Evolutionary conservation across 2,329 filamentous ascomycete species (phyloP).

Genomic region (Penicillium sclerotiorum): DNA sequence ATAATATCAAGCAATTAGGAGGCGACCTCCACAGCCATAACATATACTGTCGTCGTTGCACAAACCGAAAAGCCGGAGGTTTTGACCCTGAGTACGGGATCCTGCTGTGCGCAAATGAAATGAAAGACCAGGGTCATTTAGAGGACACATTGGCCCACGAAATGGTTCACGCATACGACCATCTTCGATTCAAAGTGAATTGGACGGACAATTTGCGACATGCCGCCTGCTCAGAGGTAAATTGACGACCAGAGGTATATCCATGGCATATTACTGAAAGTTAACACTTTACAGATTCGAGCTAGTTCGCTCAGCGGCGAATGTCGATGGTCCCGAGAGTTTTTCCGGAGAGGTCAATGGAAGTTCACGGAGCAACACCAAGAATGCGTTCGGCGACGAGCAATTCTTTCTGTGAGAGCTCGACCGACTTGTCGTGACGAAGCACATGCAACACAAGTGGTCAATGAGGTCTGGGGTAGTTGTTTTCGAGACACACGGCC

Average conservation of each 20-base stretch:
- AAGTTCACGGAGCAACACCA: slow-evolving; percentile 91
- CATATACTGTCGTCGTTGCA: slow-evolving; percentile 81
- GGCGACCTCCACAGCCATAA: slow-evolving; percentile 73
- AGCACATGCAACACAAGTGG: slow-evolving; percentile 79
- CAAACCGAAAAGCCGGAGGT: slow-evolving; percentile 72
- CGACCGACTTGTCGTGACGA: slow-evolving; percentile 82
- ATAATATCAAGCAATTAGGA: slow-evolving; percentile 78
- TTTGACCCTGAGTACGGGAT: slow-evolving; percentile 89
- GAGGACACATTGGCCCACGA: slow-evolving; percentile 96
- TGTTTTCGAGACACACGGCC: slow-evolving; percentile 93
- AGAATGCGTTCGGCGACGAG: slow-evolving; percentile 81
- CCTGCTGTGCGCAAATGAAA: slow-evolving; percentile 87
- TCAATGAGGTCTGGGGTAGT: slow-evolving; percentile 98
- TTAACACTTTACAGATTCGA: slow-evolving; percentile 66
- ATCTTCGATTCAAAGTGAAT: slow-evolving; percentile 87
- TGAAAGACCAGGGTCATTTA: slow-evolving; percentile 75
- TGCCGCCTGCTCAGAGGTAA: slow-evolving; percentile 89
- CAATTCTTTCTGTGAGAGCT: slow-evolving; percentile 75
- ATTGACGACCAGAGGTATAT: neutral
- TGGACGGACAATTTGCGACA: slow-evolving; percentile 79
- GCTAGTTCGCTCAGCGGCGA: slow-evolving; percentile 92
- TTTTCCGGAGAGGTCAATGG: slow-evolving; percentile 83
- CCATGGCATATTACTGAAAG: neutral
- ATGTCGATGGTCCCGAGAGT: slow-evolving; percentile 85
- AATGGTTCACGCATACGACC: slow-evolving; percentile 97